These are phyloP conservation scores for Pseudisothecium myosuroides DNA, from an alignment of 225 moss, liverwort and hornwort species.

Conservation along the genomic window DNA sequence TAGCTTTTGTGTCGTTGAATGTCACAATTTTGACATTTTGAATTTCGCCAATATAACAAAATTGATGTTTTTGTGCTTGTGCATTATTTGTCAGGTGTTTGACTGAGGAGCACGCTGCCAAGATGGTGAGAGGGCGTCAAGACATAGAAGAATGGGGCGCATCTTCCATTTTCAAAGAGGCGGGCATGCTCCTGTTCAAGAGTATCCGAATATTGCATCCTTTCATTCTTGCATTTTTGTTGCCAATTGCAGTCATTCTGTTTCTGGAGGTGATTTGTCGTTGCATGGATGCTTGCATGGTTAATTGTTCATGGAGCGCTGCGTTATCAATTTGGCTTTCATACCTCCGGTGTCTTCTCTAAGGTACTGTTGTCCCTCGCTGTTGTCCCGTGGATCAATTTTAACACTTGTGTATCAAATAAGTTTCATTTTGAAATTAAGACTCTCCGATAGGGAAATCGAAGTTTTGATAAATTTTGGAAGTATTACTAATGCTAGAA, in stretches of 20 bases:
- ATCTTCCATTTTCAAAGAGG: conserved; percentile 16
- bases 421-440: not conserved
- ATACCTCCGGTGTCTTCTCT: not conserved
- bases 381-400: not conserved
- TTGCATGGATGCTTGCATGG: not conserved
- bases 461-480: not conserved
- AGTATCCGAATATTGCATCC: not conserved
- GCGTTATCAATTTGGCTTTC: not conserved
- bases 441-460: not conserved
- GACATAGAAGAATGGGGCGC: conserved; percentile 4
- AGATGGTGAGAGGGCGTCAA: conserved; percentile 14
- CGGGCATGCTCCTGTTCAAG: not conserved
- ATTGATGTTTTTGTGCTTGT: not conserved
- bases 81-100: not conserved
- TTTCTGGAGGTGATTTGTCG: not conserved
- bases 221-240: conserved; percentile 1
- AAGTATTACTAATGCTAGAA: not conserved
- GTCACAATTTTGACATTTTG: not conserved
- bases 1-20: not conserved
- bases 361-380: not conserved
- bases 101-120: not conserved
- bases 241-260: not conserved
- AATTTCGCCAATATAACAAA: not conserved
- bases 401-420: not conserved
- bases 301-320: not conserved